Evolutionary conservation across 352 stramenopile genomes (phyloP).

Genomic region (Globisporangium perplexum): DNA sequence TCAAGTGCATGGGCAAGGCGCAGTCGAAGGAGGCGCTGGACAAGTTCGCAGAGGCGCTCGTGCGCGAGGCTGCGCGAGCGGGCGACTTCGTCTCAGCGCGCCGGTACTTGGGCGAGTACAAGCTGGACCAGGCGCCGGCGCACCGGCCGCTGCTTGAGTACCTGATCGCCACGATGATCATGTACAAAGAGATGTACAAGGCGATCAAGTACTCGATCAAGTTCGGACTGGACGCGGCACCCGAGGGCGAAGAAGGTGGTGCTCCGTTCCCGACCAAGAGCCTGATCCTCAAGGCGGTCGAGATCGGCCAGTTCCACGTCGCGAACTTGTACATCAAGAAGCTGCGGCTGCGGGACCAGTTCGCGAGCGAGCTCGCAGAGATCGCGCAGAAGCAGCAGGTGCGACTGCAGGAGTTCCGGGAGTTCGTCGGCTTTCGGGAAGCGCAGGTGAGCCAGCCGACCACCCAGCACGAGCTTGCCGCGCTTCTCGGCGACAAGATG

Average conservation of each 20-base stretch:
- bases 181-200: conserved; percentile 78
- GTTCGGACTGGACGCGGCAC: conserved; percentile 35
- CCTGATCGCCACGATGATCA: conserved; percentile 62
- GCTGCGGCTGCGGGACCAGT: conserved; percentile 58
- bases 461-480: conserved; percentile 29
- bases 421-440: conserved; percentile 41
- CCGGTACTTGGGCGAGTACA: conserved; percentile 73
- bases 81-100: conserved; percentile 71
- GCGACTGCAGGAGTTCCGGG: conserved; percentile 51
- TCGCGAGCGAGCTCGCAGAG: conserved; percentile 41
- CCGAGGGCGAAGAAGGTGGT: conserved; percentile 18
- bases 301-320: conserved; percentile 68
- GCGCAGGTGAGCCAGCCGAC: conserved; percentile 40
- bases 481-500: conserved; percentile 32
- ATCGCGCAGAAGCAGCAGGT: conserved; percentile 54
- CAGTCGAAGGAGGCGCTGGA: conserved; percentile 37
- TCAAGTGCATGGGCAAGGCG: conserved; percentile 83
- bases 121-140: conserved; percentile 57
- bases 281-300: conserved; percentile 54
- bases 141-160: conserved; percentile 40
- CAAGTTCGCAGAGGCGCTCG: conserved; percentile 37
- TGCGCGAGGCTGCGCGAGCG: conserved; percentile 45
- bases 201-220: conserved; percentile 87
- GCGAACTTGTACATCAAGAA: conserved; percentile 77
- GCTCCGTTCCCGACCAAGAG: conserved; percentile 20